Base-by-base conservation (phyloP, 2,329 filamentous ascomycete genomes). In the Tolypocladium ovalisporum region DNA sequence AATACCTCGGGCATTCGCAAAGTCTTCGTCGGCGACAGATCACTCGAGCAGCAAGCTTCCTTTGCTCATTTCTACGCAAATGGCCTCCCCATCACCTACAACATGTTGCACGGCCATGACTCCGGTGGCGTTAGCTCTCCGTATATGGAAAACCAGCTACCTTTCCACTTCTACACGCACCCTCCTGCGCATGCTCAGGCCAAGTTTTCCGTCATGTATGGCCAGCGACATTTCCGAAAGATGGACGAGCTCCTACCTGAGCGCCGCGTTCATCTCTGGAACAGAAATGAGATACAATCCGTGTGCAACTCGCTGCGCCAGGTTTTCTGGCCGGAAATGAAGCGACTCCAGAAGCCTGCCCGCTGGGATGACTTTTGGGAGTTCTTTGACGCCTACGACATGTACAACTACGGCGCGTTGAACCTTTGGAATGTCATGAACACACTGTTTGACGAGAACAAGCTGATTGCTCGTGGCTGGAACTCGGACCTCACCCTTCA, bases 391-490 rank as follows among this genome's bases (percentile, higher is more conserved):
- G 70, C 72, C 1, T 58, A 65, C 12, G 79, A 81, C 54, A 66
- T 82, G 34, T 81, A 77, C 64, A 53, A 70, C 39, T 68, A 73
- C 15, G 79, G 79, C 9, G 75, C 74, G 0, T 67, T 74, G 59
- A 82, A 82, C 59, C 67, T 81, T 15, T 78, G 73, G 73, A 75
- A 75, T 32, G 69, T 80, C 37, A 61, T 79, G 51, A 70, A 73
- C 35, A 69, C 71, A 10, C 63, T 80, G 1, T 65, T 63, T 44
- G 67, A 69, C 19, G 75, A 79, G 62, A 79, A 78, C 34, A 57
- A 64, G 39, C 63, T 67, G 15, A 69, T 75, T 37, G 56, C 64
- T 17, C 55, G 59, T 2, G 68, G 69, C 34, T 71, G 34, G 54
- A 57, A 42, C 63, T 65, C 40, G 60, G 62, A 27, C 55, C 60